These are phyloP conservation scores for Tuber calosporum DNA, from an alignment of 495 filamentous ascomycete genomes.

Conservation along the genomic window DNA sequence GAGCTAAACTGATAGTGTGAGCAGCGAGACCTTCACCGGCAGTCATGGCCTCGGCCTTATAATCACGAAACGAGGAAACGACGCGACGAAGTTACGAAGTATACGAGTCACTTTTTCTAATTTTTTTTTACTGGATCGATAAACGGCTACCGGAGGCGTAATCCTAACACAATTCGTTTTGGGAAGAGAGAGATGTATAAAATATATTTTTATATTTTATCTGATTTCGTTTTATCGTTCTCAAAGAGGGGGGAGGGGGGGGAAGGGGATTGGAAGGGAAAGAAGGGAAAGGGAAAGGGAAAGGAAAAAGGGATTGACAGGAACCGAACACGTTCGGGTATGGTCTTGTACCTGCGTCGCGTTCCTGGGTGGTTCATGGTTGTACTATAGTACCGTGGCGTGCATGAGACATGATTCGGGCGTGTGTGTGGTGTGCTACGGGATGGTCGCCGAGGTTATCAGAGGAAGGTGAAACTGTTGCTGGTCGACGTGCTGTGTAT, in stretches of 20 bases:
- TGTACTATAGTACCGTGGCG: neutral
- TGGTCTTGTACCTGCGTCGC: neutral
- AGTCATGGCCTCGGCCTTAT: neutral
- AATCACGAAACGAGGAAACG: neutral
- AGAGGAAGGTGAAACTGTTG: neutral
- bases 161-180: neutral
- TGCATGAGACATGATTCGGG: neutral
- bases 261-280: too few species aligned
- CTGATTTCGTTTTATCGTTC: neutral
- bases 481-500: neutral
- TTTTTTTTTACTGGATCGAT: neutral
- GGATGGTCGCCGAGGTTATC: neutral
- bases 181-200: too few species aligned
- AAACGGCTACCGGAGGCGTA: neutral
- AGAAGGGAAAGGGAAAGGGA: neutral
- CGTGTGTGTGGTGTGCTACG: neutral
- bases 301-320: neutral
- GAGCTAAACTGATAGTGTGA: neutral
- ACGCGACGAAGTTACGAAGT: constrained; percentile 1
- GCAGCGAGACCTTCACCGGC: neutral
- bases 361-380: neutral
- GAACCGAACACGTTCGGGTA: neutral
- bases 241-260: neutral
- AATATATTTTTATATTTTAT: neutral
- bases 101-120: neutral